Evolutionary conservation across 2,329 filamentous ascomycete species (phyloP).

Genomic region (Coniochaeta ligniaria): DNA sequence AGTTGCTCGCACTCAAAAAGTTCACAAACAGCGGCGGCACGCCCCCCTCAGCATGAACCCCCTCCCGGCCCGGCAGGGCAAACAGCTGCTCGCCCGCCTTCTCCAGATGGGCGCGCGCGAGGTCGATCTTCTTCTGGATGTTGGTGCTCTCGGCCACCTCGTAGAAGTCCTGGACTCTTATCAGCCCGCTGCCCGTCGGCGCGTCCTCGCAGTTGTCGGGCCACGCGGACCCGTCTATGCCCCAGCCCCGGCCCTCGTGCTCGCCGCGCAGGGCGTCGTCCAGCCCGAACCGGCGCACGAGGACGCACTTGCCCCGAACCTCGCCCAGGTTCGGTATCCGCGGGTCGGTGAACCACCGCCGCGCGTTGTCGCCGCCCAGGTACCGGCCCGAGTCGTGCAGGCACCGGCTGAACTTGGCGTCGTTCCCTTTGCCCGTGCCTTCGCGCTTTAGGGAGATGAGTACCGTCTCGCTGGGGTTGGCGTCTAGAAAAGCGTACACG

Average conservation of each 20-base stretch:
- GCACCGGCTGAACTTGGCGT: constrained; percentile 63
- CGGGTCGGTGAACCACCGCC: constrained; percentile 71
- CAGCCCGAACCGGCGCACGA: constrained; percentile 73
- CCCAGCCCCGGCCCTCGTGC: constrained; percentile 45
- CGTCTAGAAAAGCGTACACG: constrained; percentile 67
- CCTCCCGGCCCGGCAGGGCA: constrained; percentile 27
- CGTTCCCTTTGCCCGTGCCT: constrained; percentile 72
- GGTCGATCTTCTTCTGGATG: constrained; percentile 74
- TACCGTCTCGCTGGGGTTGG: constrained; percentile 73
- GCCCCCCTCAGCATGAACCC: constrained; percentile 11
- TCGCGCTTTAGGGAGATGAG: constrained; percentile 89
- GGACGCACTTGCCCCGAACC: constrained; percentile 73
- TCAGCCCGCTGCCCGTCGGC: constrained; percentile 58
- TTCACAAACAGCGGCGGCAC: constrained; percentile 73
- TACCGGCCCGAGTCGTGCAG: constrained; percentile 66
- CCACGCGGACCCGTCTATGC: constrained; percentile 62
- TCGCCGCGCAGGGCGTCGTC: constrained; percentile 45
- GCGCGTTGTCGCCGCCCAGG: constrained; percentile 40
- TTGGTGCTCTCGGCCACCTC: constrained; percentile 69
- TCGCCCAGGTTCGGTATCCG: constrained; percentile 72
- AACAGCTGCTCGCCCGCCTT: constrained; percentile 52
- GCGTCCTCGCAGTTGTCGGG: constrained; percentile 83
- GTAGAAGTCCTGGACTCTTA: constrained; percentile 93
- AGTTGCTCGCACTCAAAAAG: constrained; percentile 86
- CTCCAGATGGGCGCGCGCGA: constrained; percentile 68